These are phyloP conservation scores for Phytophthora litchii DNA, from an alignment of 352 stramenopile species.

Conservation along the genomic window DNA sequence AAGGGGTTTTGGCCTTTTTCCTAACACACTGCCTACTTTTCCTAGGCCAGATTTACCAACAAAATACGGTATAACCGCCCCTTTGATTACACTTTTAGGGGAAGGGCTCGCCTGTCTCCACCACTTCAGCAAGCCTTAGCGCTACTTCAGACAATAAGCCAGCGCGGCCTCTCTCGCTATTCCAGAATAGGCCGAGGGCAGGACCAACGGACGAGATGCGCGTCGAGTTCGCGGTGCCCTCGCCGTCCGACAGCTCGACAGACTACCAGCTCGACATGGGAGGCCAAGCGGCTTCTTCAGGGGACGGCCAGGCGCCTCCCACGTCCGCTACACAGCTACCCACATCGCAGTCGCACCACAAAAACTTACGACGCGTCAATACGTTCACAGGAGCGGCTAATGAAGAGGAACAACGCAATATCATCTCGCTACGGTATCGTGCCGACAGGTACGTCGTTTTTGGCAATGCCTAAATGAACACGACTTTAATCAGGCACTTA, in stretches of 20 bases:
- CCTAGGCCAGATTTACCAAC: no score
- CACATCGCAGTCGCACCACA: conserved; percentile 35
- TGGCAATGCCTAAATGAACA: neutral
- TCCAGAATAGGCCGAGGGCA: conserved; percentile 19
- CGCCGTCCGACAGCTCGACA: conserved; percentile 56
- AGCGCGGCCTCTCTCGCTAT: neutral
- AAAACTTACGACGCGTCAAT: conserved; percentile 64
- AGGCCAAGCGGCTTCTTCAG: neutral
- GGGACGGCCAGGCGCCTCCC: conserved; percentile 12
- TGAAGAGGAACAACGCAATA: conserved; percentile 86
- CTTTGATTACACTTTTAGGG: neutral
- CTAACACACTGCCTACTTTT: no score
- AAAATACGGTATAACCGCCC: no score
- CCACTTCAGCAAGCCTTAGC: neutral
- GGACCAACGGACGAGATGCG: conserved; percentile 41
- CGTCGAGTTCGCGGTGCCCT: conserved; percentile 77
- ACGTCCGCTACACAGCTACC: neutral
- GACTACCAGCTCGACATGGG: conserved; percentile 70
- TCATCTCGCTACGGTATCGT: conserved; percentile 86
- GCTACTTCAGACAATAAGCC: conserved; percentile 5
- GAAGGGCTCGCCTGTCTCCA: neutral
- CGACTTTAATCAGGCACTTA: no score
- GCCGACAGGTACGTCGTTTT: conserved; percentile 55
- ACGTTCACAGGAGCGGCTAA: conserved; percentile 68
- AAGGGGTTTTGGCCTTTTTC: no score